A percentile compares a stretch with the other conserved stretches of the same genome.
Evolutionary conservation across 139 green algal genomes (phyloP).

Genomic region (Chara braunii): DNA sequence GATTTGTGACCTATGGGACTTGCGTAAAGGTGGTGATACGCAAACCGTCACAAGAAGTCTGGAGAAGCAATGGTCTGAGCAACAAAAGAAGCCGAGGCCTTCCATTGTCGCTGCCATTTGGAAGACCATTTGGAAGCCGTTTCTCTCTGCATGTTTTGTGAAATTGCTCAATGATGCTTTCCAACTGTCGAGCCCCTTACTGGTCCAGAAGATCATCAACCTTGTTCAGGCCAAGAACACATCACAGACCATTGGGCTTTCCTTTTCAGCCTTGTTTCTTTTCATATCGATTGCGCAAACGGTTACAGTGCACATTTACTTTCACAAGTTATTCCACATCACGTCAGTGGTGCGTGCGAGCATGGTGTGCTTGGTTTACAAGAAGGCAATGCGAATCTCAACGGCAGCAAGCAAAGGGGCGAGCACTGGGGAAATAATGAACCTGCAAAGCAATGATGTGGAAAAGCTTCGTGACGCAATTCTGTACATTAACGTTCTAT

Average conservation of each 20-base stretch:
- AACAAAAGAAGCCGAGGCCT: not conserved
- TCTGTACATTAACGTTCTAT: conserved; percentile 38
- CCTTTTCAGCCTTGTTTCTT: conserved; percentile 16
- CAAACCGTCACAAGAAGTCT: not conserved
- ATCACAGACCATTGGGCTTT: not conserved
- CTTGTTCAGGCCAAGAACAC: conserved; percentile 12
- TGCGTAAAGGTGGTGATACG: not conserved
- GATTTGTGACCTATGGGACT: conserved; percentile 14
- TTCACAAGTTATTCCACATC: conserved; percentile 41
- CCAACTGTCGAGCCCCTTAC: conserved; percentile 25
- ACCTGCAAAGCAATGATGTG: conserved; percentile 41
- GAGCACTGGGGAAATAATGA: conserved; percentile 36
- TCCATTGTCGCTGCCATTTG: not conserved
- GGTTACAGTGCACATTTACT: conserved; percentile 22
- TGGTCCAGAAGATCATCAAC: conserved; percentile 28
- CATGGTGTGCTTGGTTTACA: conserved; percentile 25
- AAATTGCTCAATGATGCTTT: conserved; percentile 37
- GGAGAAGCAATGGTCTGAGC: not conserved
- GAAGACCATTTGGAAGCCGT: not conserved
- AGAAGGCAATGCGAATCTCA: conserved; percentile 23
- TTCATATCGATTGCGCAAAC: conserved; percentile 26
- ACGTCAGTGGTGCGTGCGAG: conserved; percentile 7
- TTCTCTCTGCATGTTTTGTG: not conserved
- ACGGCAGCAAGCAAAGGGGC: conserved; percentile 3
- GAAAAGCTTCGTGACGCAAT: conserved; percentile 34